Evolutionary conservation across 2,329 filamentous ascomycete species (phyloP), one percentile per base, ranked within the genome.

Genomic region (Colletotrichum tanaceti): DNA sequence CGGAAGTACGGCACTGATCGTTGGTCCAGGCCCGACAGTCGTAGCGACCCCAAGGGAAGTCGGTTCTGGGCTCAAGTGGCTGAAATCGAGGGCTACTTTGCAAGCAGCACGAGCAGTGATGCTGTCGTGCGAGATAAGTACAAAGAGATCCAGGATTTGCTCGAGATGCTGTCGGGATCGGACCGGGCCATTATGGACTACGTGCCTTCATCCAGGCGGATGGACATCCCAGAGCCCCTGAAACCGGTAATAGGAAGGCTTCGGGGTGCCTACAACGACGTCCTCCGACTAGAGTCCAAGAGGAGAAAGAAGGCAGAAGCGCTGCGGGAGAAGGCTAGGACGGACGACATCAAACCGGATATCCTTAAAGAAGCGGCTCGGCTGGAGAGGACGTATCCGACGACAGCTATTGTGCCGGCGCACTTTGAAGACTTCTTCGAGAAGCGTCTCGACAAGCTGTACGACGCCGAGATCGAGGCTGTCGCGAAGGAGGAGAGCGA

Each of bases 391-490:
- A 90, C 92, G 67, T 95, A 93, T 71, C 93, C 94, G 0, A 92
- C 92, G 80, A 94, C 94, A 44, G 88, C 90, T 13, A 91, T 99
- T 59, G 91, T 93, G 58, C 90, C 95, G 0, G 92, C 92, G 3
- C 94, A 98, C 74, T 98, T 99, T 75, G 96, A 99, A 75, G 88
- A 90, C 61, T 91, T 98, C 54, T 98, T 98, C 72, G 93, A 97
- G 74, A 86, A 90, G 72, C 89, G 94, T 1, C 86, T 99, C 2
- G 89, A 91, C 61, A 79, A 77, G 53, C 85, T 91, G 54, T 99
- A 98, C 77, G 93, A 97, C 71, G 80, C 87, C 0, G 95, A 98
- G 73, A 81, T 92, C 18, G 89, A 90, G 32, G 86, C 90, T 68
- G 82, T 97, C 0, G 83, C 86, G 2, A 88, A 90, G 60, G 95